Percentiles rank a stretch among this genome's conserved stretches.
phyloP scores from a whole-genome alignment of 495 filamentous ascomycete species.

The Penicillium soppii region DNA sequence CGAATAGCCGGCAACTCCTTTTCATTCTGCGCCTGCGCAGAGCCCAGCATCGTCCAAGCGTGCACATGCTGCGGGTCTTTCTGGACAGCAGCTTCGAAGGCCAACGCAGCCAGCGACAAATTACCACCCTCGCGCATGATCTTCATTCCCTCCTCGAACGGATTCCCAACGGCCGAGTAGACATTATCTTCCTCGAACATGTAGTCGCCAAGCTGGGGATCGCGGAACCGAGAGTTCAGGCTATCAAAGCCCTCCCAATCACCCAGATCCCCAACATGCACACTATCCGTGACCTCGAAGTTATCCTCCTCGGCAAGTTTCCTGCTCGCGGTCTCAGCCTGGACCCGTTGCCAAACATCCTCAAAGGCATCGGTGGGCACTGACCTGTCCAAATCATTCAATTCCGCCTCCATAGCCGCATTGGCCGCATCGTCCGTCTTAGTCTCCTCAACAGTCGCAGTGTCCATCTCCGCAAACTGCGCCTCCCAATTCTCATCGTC shows the following conservation, averaged over 20 bases:
- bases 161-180: constrained; percentile 71
- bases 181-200: constrained; percentile 92
- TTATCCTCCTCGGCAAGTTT: constrained; percentile 66
- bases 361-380: constrained; percentile 77
- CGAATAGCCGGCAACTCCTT: constrained; percentile 98
- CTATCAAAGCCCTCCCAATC: constrained; percentile 72
- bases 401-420: constrained; percentile 79
- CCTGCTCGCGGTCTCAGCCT: constrained; percentile 76
- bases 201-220: constrained; percentile 82
- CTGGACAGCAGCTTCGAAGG: constrained; percentile 96
- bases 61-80: constrained; percentile 83
- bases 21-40: constrained; percentile 94
- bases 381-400: constrained; percentile 89
- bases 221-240: constrained; percentile 57
- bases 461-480: constrained; percentile 88
- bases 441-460: constrained; percentile 61
- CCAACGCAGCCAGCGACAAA: constrained; percentile 86
- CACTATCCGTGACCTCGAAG: constrained; percentile 48
- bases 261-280: constrained; percentile 66
- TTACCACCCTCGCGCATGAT: constrained; percentile 93
- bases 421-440: constrained; percentile 67
- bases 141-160: constrained; percentile 85
- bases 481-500: constrained; percentile 94
- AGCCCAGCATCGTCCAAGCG: constrained; percentile 89
- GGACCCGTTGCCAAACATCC: constrained; percentile 80